Conservation (phyloP, 768 basidiomycete species). For the Multifurca ochricompacta region DNA sequence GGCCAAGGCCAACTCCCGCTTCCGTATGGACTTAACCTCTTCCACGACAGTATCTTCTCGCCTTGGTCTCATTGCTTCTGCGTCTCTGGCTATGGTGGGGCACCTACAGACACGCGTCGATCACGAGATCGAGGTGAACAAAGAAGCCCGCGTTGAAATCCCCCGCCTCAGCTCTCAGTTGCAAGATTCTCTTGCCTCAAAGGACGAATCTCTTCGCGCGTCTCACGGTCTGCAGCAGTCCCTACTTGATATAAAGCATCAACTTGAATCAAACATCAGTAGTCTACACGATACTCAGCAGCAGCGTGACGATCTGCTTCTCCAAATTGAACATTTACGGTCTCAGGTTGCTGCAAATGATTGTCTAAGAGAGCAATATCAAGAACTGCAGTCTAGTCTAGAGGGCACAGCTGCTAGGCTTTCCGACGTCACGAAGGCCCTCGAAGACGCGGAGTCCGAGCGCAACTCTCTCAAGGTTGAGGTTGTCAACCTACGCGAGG, state of each 20-base stretch:
- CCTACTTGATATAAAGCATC: background rate
- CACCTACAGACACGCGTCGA: slow-evolving; percentile 19
- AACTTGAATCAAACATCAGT: background rate
- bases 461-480: slow-evolving; percentile 61
- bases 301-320: slow-evolving; percentile 13
- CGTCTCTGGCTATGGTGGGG: slow-evolving; percentile 20
- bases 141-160: background rate
- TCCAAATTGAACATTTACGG: slow-evolving; percentile 7
- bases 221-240: slow-evolving; percentile 1
- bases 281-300: background rate
- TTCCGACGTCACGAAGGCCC: slow-evolving; percentile 35
- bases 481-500: slow-evolving; percentile 52
- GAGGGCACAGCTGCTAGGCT: slow-evolving; percentile 40
- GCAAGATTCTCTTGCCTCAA: background rate
- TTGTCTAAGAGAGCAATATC: slow-evolving; percentile 5
- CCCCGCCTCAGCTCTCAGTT: slow-evolving; percentile 2
- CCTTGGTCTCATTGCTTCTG: slow-evolving; percentile 9
- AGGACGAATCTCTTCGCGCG: background rate
- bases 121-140: background rate
- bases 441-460: slow-evolving; percentile 54
- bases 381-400: slow-evolving; percentile 25
- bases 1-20: slow-evolving; percentile 10
- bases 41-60: slow-evolving; percentile 1
- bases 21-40: slow-evolving; percentile 8
- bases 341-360: slow-evolving; percentile 11